Conservation (phyloP, 768 basidiomycete species). For the Mycena sanguinolenta region DNA sequence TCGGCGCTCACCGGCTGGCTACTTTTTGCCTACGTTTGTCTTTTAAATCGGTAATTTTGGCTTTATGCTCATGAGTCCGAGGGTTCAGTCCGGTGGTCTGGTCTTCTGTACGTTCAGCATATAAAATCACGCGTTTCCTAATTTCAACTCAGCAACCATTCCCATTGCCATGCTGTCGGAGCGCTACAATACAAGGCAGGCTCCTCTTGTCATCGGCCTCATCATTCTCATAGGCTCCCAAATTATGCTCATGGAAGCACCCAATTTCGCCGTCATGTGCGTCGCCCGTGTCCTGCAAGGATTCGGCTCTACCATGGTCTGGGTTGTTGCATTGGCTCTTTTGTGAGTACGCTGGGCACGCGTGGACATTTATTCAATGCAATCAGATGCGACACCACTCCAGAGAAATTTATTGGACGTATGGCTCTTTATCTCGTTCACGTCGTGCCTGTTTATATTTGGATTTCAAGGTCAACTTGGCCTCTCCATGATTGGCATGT, state of each 20-base stretch:
- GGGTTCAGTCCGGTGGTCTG: slow-evolving; percentile 65
- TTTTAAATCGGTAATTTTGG: background rate
- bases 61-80: slow-evolving; percentile 9
- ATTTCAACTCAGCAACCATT: slow-evolving; percentile 60
- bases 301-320: slow-evolving; percentile 70
- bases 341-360: slow-evolving; percentile 51
- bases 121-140: background rate
- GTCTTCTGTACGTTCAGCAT: slow-evolving; percentile 58
- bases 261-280: slow-evolving; percentile 67
- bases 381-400: slow-evolving; percentile 67
- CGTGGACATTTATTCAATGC: background rate
- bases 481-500: slow-evolving; percentile 64
- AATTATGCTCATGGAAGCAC: slow-evolving; percentile 74
- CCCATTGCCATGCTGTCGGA: slow-evolving; percentile 72
- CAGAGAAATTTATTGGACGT: slow-evolving; percentile 64
- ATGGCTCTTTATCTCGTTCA: slow-evolving; percentile 37
- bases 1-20: slow-evolving; percentile 72
- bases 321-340: slow-evolving; percentile 73
- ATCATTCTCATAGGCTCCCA: slow-evolving; percentile 66
- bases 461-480: slow-evolving; percentile 65
- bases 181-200: slow-evolving; percentile 57
- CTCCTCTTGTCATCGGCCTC: slow-evolving; percentile 65
- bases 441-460: background rate
- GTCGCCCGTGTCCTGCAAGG: slow-evolving; percentile 73
- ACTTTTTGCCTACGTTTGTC: slow-evolving; percentile 68